Percentiles rank a stretch among this genome's conserved stretches.
These are phyloP conservation scores for Saccharum spontaneum DNA, from an alignment of 176 grass and related monocot genomes.

Conservation along the genomic window DNA sequence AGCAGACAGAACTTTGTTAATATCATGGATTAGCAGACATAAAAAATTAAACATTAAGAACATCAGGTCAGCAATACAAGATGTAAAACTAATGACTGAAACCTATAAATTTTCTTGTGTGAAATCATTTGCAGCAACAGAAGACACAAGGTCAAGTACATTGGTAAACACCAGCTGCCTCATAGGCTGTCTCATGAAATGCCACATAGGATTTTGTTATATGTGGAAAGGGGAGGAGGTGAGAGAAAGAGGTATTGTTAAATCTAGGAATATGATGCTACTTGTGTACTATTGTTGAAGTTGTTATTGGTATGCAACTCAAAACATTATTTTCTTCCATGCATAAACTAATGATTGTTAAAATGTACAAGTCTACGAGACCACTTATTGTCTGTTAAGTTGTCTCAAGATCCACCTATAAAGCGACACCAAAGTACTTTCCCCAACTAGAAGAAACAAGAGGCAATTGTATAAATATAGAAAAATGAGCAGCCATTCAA, in stretches of 20 bases:
- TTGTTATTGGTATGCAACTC: no score
- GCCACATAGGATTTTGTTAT: not conserved
- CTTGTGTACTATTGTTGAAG: no score
- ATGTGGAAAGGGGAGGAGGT: no score
- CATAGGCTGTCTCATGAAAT: not conserved
- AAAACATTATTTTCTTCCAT: no score
- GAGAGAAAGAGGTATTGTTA: no score
- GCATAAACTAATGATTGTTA: no score
- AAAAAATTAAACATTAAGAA: conserved; percentile 30
- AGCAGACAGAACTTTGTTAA: conserved; percentile 2
- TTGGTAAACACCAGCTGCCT: not conserved
- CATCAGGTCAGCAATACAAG: not conserved
- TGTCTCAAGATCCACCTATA: not conserved
- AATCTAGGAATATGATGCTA: no score
- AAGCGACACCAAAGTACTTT: not conserved
- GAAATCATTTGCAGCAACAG: not conserved
- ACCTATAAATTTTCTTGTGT: not conserved
- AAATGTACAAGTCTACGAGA: no score
- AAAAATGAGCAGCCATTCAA: not conserved
- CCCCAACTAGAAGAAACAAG: not conserved
- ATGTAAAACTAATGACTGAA: not conserved
- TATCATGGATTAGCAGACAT: not conserved
- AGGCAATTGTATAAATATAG: not conserved
- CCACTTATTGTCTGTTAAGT: no score
- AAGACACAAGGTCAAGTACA: not conserved